Conservation (phyloP, 495 filamentous ascomycete species). For the Lasiosphaeria ovina region DNA sequence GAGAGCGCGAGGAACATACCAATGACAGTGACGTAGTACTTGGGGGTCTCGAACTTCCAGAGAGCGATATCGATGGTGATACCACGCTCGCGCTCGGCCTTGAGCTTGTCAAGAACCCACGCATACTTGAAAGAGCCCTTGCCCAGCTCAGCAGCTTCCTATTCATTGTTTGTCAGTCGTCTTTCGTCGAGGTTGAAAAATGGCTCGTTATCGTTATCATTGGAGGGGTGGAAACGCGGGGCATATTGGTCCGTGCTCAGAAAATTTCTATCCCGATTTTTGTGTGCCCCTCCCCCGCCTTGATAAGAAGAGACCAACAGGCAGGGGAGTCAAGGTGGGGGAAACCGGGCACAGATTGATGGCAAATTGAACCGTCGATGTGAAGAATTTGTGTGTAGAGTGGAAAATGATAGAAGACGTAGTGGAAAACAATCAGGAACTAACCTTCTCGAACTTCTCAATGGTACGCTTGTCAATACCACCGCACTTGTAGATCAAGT, state of each 20-base stretch:
- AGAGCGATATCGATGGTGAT: conserved; percentile 99
- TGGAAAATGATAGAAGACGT: conserved; percentile 20
- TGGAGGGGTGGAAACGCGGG: not conserved
- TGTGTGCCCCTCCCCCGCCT: conserved; percentile 35
- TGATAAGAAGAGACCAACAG: conserved; percentile 29
- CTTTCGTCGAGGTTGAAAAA: conserved; percentile 7
- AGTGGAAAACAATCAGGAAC: conserved; percentile 27
- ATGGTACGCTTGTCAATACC: conserved; percentile 99
- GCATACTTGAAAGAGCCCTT: conserved; percentile 99
- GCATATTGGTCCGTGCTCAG: conserved; percentile 31
- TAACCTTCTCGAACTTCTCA: conserved; percentile 99
- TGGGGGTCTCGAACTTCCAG: conserved; percentile 99
- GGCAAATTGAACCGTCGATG: conserved; percentile 12
- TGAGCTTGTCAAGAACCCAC: conserved; percentile 99
- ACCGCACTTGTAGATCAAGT: conserved; percentile 99
- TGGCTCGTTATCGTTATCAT: conserved; percentile 12
- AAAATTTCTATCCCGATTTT: conserved; percentile 21
- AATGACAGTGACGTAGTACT: conserved; percentile 99
- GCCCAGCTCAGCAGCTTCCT: conserved; percentile 99
- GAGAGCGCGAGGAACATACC: conserved; percentile 53
- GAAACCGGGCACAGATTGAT: conserved; percentile 17
- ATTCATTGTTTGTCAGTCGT: conserved; percentile 32
- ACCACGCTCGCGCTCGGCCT: conserved; percentile 99
- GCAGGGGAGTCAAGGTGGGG: conserved; percentile 23
- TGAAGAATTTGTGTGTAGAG: conserved; percentile 7